Percentiles rank a stretch among this genome's conserved stretches.
These are phyloP conservation scores for Basidiobolus meristosporus DNA, from an alignment of 371 early-diverging fungal species.

Conservation along the genomic window DNA sequence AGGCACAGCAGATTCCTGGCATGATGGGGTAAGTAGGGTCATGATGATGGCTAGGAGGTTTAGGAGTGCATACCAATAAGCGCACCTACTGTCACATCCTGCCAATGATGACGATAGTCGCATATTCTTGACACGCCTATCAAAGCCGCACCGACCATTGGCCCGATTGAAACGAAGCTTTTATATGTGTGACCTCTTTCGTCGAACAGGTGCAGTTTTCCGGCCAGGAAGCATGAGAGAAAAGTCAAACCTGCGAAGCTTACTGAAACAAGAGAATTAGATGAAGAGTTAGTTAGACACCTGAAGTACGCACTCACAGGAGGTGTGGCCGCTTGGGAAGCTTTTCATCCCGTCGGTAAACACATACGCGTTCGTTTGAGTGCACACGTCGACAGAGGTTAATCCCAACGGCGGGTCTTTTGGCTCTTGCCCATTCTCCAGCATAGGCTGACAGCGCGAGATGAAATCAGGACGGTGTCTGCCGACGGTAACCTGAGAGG, in stretches of 20 bases:
- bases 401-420: slow-evolving; percentile 20
- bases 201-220: slow-evolving; percentile 49
- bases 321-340: slow-evolving; percentile 89
- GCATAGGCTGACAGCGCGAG: slow-evolving; percentile 55
- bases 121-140: slow-evolving; percentile 47
- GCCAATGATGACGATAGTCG: slow-evolving; percentile 78
- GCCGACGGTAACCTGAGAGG: slow-evolving; percentile 20
- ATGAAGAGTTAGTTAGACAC: too few species aligned
- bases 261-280: slow-evolving; percentile 19
- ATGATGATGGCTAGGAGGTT: too few species aligned
- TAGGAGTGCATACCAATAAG: too few species aligned
- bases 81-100: slow-evolving; percentile 52
- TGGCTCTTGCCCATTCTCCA: too few species aligned
- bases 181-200: slow-evolving; percentile 45
- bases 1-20: slow-evolving; percentile 24
- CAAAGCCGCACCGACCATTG: slow-evolving; percentile 33
- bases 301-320: too few species aligned
- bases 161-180: slow-evolving; percentile 31
- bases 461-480: slow-evolving; percentile 82
- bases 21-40: too few species aligned
- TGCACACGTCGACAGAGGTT: slow-evolving; percentile 35
- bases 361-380: slow-evolving; percentile 16
- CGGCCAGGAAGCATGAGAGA: slow-evolving; percentile 45
- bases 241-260: slow-evolving; percentile 56
- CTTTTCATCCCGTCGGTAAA: slow-evolving; percentile 69